A percentile compares a stretch with the other conserved stretches of the same genome.
These are phyloP conservation scores for Solanum sejunctum DNA, from an alignment of 257 asterid species.

Conservation along the genomic window DNA sequence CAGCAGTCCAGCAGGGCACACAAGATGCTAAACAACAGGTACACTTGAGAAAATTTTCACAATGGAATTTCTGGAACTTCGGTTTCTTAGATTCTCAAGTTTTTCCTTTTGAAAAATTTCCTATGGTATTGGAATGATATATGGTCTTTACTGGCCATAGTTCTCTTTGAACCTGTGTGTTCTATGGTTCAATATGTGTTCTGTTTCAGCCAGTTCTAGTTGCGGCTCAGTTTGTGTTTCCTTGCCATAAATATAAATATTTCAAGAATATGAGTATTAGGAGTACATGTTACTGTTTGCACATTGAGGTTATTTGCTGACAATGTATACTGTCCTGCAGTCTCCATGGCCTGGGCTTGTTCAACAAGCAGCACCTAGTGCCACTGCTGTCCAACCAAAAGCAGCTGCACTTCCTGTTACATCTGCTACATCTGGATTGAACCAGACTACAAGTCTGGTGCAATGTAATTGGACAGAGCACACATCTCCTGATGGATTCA, in stretches of 20 bases:
- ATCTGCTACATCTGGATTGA: slow-evolving; percentile 17
- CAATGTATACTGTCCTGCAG: slow-evolving; percentile 17
- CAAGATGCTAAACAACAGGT: slow-evolving; percentile 63
- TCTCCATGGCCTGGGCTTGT: slow-evolving; percentile 51
- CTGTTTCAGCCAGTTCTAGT: neutral
- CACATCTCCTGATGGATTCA: slow-evolving; percentile 86
- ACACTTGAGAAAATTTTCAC: neutral
- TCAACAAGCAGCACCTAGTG: slow-evolving; percentile 28
- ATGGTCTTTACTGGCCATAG: neutral
- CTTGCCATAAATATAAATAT: neutral
- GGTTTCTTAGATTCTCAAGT: neutral
- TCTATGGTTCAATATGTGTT: neutral
- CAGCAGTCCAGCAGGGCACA: slow-evolving; percentile 43
- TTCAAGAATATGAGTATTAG: neutral
- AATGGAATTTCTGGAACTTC: neutral
- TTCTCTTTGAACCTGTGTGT: neutral
- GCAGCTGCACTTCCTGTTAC: slow-evolving; percentile 30
- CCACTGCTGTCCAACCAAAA: slow-evolving; percentile 23
- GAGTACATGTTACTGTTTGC: neutral
- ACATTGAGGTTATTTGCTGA: neutral
- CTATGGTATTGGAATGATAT: neutral
- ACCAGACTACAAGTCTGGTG: slow-evolving; percentile 12
- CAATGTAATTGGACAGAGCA: slow-evolving; percentile 87
- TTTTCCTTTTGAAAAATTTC: neutral
- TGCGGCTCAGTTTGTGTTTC: neutral